Evolutionary conservation across 2,329 filamentous ascomycete genomes (phyloP), one percentile per base, ranked within the genome.

Genomic region (Penicillium thymicola): DNA sequence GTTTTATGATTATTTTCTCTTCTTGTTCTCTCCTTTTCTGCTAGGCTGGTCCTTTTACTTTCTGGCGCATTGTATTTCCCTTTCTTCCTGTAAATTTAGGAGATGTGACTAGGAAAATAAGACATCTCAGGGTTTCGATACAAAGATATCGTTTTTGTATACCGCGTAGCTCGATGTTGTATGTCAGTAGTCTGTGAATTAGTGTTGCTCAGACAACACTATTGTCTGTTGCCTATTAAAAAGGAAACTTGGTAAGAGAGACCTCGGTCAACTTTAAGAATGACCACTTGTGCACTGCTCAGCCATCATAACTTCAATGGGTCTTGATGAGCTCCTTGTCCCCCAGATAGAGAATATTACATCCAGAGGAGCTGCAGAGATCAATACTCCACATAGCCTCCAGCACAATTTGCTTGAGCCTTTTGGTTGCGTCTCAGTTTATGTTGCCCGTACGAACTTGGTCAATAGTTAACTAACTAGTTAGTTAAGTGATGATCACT

Each of bases 71-170:
- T 44, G 25, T 51, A 36, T 58, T 42, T 45, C n/a, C 43, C 43
- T 61, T 58, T 55, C 23, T 44, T 50, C 36, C n/a, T 67, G 65
- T 66, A 67, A 32, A 64, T 62, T 62, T 54, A 45, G 25, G 36
- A 58, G 43, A 57, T 57, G 45, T 40, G 45, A 25, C 37, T 59
- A 21, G 51, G 30, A 40, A 45, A 51, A 48, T 54, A 34, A 27
- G 28, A 51, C 37, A 51, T 59, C 51, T 55, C 49, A 44, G 21
- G 34, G 8, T 27, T 44, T 40, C 21, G 21, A 49, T 49, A 28
- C 23, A 43, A 32, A 40, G 3, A 21, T 34, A 32, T 14, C 34
- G 5, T 30, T 21, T 21, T 7, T 44, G 23, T 41, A 34, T 7
- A 37, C 21, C 6, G 6, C 16, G 3, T 44, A 3, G 25, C 18